Evolutionary conservation across 1,284 basidiomycete genomes (phyloP), one percentile per base, ranked within the genome.

Genomic region (Puccinia triticina): DNA sequence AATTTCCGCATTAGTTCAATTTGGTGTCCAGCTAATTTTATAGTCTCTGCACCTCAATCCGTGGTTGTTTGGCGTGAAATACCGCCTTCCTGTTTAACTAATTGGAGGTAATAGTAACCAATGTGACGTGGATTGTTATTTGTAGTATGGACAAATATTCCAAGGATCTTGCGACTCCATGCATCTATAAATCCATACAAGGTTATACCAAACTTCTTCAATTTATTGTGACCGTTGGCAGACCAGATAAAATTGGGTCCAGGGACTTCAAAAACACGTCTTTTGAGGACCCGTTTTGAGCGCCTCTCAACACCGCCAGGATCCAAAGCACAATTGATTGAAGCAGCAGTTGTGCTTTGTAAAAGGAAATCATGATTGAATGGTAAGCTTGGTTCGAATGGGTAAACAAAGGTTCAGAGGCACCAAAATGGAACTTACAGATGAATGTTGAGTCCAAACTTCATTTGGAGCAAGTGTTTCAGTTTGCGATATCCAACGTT

Each of bases 81-180:
- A 16, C 71, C 46, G 10, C 71, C 71, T 34, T 40, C 34, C 48
- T 40, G 23, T 43, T 57, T 43, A 21, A 61, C 74, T 12, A 61
- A 40, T 23, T 76, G 48, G 18, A 76, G 74, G 26, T 75, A 75
- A 34, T 76, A 61, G 40, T 76, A 76, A 16, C 53, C 74, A 76
- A 76, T 43, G 26, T 61, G 40, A 29, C 32, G 74, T 11, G 55
- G 74, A 55, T 76, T 32, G n/a, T 76, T 76, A 32, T 76, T 76
- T 29, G 26, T 76, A 26, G 26, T 29, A 76, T 46, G 55, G 40
- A 43, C 53, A 76, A 59, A 73, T n/a, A 73, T 53, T 29, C 69
- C 40, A 26, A 72, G 29, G 40, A 71, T 50, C 11, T 37, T 10
- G 10, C 32, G 66, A 37, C 37, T 40, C 66, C 66, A 67, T 37